phyloP scores from a whole-genome alignment of 306 rosid species.

The Prunus dulcis region DNA sequence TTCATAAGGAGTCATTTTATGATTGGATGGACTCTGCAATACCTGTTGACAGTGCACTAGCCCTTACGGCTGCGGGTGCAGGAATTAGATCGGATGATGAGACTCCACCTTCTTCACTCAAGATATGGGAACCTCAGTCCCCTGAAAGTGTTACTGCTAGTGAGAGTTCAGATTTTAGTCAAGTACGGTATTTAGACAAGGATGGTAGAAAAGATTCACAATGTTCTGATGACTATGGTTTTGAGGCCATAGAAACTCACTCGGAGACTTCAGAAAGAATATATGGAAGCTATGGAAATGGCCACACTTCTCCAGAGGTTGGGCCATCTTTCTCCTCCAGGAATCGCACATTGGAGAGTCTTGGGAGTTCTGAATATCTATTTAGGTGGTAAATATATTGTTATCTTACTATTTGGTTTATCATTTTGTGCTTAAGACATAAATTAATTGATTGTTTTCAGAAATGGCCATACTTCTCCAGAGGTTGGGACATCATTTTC shows the following conservation, averaged over 20 bases:
- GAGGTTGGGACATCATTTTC: constrained; percentile 42
- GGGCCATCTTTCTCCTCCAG: constrained; percentile 40
- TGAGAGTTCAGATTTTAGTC: constrained; percentile 64
- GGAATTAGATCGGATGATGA: constrained; percentile 67
- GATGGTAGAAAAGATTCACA: constrained; percentile 46
- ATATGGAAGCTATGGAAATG: constrained; percentile 43
- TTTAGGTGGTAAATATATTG: constrained; percentile 61
- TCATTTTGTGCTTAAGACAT: constrained; percentile 18
- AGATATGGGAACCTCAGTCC: constrained; percentile 57
- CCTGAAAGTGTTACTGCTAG: constrained; percentile 59
- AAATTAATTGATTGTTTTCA: constrained; percentile 5
- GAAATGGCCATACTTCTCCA: constrained; percentile 44
- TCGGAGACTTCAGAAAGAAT: constrained; percentile 43
- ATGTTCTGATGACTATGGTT: constrained; percentile 43
- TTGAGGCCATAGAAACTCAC: constrained; percentile 41
- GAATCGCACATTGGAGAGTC: constrained; percentile 38
- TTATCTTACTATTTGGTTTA: constrained; percentile 4
- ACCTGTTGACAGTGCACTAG: constrained; percentile 67
- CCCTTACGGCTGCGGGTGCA: constrained; percentile 77
- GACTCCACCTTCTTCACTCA: constrained; percentile 41
- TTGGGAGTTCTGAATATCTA: constrained; percentile 66
- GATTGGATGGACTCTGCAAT: constrained; percentile 83
- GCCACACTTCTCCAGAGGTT: constrained; percentile 49
- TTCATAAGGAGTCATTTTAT: constrained; percentile 38
- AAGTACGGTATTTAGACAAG: constrained; percentile 51